A percentile compares a stretch with the other conserved stretches of the same genome.
phyloP scores from a whole-genome alignment of 306 rosid genomes.

The Morella rubra region DNA sequence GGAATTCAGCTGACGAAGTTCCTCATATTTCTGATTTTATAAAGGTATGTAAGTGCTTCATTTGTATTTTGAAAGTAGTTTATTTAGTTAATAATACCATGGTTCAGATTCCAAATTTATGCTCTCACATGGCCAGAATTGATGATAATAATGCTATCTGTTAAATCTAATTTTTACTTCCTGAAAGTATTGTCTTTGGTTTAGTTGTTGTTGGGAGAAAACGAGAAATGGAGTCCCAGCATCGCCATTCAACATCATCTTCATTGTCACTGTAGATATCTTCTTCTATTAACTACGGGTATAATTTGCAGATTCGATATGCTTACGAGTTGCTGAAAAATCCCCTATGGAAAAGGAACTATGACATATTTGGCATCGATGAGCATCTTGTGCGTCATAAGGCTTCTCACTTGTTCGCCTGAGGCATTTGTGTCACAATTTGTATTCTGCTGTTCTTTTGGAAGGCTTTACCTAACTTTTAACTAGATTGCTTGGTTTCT shows the following conservation, averaged over 20 bases:
- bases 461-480: constrained; percentile 2
- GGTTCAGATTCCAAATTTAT: not conserved
- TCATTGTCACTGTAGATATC: no score
- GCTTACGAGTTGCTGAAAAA: constrained; percentile 89
- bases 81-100: not conserved
- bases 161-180: not conserved
- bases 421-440: constrained; percentile 7
- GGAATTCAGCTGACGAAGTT: constrained; percentile 55
- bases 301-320: constrained; percentile 64
- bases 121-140: not conserved
- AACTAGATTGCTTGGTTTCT: constrained; percentile 29
- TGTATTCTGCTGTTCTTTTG: not conserved
- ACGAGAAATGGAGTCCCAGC: not conserved
- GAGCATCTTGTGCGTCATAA: constrained; percentile 71
- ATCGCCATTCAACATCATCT: no score
- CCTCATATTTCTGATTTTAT: constrained; percentile 44
- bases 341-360: constrained; percentile 77
- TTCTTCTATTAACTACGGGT: no score
- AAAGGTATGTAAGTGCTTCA: constrained; percentile 50
- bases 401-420: constrained; percentile 15
- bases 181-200: not conserved
- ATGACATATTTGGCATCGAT: constrained; percentile 73
- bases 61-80: not conserved
- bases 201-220: not conserved
- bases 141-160: not conserved